Percentiles rank a stretch among this genome's conserved stretches.
Evolutionary conservation across 129 eudicot genomes (phyloP).

Genomic region (Lactuca saligna): DNA sequence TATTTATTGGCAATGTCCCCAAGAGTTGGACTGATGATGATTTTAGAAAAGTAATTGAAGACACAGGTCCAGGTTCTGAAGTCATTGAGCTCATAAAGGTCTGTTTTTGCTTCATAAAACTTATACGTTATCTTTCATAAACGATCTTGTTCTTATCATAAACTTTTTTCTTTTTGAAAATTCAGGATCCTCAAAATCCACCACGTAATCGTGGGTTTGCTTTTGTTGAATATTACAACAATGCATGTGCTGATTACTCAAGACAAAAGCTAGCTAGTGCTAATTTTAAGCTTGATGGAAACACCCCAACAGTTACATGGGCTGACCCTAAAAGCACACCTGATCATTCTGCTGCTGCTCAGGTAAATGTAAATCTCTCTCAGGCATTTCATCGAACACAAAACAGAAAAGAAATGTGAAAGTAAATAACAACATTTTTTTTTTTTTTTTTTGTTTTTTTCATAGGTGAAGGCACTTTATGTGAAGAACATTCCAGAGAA

Average conservation of each 20-base stretch:
- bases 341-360: slow-evolving; percentile 86
- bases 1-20: slow-evolving; percentile 90
- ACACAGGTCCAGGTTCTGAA: slow-evolving; percentile 93
- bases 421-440: neutral
- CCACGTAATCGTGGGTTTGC: slow-evolving; percentile 97
- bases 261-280: slow-evolving; percentile 76
- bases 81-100: slow-evolving; percentile 93
- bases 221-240: slow-evolving; percentile 92
- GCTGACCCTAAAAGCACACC: slow-evolving; percentile 95
- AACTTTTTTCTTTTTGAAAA: slow-evolving; percentile 10
- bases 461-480: slow-evolving; percentile 91
- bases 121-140: neutral
- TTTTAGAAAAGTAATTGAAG: slow-evolving; percentile 73
- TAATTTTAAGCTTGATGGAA: slow-evolving; percentile 84
- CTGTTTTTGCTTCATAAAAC: slow-evolving; percentile 2
- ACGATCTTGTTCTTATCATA: neutral
- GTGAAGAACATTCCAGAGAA: slow-evolving; percentile 96
- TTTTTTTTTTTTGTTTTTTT: neutral
- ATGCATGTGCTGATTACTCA: slow-evolving; percentile 98
- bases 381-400: neutral
- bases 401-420: too few relatives aligned
- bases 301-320: slow-evolving; percentile 93
- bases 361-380: slow-evolving; percentile 66
- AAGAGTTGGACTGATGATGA: slow-evolving; percentile 88
- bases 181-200: slow-evolving; percentile 84